Evolutionary conservation across 2,329 filamentous ascomycete genomes (phyloP), one percentile per base, ranked within the genome.

Genomic region (Diaporthe sp.): DNA sequence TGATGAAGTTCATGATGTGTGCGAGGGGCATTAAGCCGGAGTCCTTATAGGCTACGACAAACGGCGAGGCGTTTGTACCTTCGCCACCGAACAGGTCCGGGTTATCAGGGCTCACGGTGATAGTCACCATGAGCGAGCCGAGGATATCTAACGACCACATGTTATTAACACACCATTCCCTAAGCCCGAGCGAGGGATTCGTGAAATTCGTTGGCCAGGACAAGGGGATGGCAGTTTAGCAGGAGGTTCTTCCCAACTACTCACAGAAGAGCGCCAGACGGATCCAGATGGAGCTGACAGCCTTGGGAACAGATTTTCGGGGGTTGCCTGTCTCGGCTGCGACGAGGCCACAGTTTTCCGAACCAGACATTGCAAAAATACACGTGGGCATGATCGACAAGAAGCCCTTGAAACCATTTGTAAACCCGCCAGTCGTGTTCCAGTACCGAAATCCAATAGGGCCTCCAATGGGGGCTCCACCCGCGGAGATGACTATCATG

Each of bases 361-460:
- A 84, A 9, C 86, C 86, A 7, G 85, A 87, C 79, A 91, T 91
- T 39, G 89, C 88, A 80, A 91, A 91, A 19, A 87, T 77, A 44
- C 76, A 77, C 10, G 76, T 77, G 39, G 89, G 76, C 78, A 91
- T 87, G n/a, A 91, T 88, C 19, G 85, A 84, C 78, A 90, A 90
- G 79, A 91, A 88, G 4, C 86, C 86, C 74, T 85, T 86, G 82
- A 87, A 86, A 68, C 85, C 85, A 74, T 88, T 81, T 3, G 82
- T 85, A 76, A 87, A 87, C 10, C 78, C 53, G 42, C 85, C 80
- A 55, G 79, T 80, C 13, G 79, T 76, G 77, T 85, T 84, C 86
- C 86, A 87, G 80, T 87, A 87, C 5, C 83, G 80, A 80, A 87
- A 87, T 1, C 86, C 86, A 3, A 86, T 83, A 2, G 84, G 78